Conservation (phyloP, 1,284 basidiomycete species). For the Phlebopus sp. region DNA sequence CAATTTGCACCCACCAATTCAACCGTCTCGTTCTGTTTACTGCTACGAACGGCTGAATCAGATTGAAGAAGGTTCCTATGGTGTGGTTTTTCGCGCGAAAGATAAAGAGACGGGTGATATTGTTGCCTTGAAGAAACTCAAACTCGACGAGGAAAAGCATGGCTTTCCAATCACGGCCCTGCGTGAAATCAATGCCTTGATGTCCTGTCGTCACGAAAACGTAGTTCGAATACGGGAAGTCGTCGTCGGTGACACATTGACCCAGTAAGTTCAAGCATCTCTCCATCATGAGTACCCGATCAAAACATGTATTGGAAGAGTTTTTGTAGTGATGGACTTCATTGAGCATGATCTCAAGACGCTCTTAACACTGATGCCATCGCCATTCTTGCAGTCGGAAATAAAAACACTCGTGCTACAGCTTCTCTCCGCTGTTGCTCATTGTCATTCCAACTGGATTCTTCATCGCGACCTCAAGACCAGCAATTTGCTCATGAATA, state of each 20-base stretch:
- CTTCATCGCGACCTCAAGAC: slow-evolving; percentile 98
- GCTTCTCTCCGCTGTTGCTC: slow-evolving; percentile 87
- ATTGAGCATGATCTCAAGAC: slow-evolving; percentile 99
- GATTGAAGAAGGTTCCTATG: slow-evolving; percentile 99
- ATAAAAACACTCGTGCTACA: slow-evolving; percentile 97
- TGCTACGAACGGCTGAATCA: slow-evolving; percentile 93
- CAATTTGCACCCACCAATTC: slow-evolving; percentile 70
- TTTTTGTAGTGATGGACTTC: slow-evolving; percentile 99
- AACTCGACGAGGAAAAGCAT: slow-evolving; percentile 96
- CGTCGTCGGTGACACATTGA: slow-evolving; percentile 98
- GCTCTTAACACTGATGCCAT: slow-evolving; percentile 88
- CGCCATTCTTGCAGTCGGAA: slow-evolving; percentile 94
- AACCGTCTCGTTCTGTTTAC: slow-evolving; percentile 87
- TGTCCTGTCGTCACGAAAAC: slow-evolving; percentile 90
- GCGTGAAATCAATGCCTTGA: slow-evolving; percentile 92
- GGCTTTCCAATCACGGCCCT: slow-evolving; percentile 98
- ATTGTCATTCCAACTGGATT: slow-evolving; percentile 97
- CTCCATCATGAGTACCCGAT: slow-evolving; percentile 9
- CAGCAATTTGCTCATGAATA: slow-evolving; percentile 98
- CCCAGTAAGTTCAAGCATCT: slow-evolving; percentile 70
- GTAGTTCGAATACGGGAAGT: slow-evolving; percentile 95
- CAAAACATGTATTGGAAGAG: slow-evolving; percentile 50
- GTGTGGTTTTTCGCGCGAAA: slow-evolving; percentile 92
- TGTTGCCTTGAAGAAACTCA: slow-evolving; percentile 97
- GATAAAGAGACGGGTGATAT: slow-evolving; percentile 94